A percentile compares a stretch with the other conserved stretches of the same genome.
Evolutionary conservation across 768 basidiomycete species (phyloP).

Genomic region (Leucosporidium creatinivorum): DNA sequence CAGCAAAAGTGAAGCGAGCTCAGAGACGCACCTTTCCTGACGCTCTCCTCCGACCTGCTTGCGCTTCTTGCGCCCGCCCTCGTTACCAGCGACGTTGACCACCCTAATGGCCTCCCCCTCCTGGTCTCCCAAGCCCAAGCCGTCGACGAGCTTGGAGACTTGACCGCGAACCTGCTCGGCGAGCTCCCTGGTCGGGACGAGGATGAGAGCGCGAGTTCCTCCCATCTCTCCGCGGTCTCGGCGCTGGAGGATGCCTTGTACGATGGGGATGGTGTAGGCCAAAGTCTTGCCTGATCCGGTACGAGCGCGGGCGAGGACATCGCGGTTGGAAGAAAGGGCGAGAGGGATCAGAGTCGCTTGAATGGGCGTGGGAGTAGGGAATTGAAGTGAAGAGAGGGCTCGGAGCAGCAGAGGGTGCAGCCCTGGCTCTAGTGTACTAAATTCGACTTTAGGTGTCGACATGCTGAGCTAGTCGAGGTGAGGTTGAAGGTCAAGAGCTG

Average conservation of each 20-base stretch:
- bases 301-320: conserved; percentile 86
- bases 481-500: background rate
- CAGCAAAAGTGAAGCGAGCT: too few relatives aligned
- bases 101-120: conserved; percentile 59
- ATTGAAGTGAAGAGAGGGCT: conserved; percentile 80
- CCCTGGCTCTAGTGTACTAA: conserved; percentile 11
- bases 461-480: background rate
- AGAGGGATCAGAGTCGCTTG: conserved; percentile 88
- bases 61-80: conserved; percentile 37
- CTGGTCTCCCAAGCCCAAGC: conserved; percentile 52
- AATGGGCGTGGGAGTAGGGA: conserved; percentile 82
- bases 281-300: conserved; percentile 97
- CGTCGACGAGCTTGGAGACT: conserved; percentile 52
- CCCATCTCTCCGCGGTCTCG: conserved; percentile 15
- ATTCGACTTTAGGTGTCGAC: background rate
- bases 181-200: conserved; percentile 76
- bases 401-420: conserved; percentile 53
- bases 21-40: conserved; percentile 39
- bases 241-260: conserved; percentile 69
- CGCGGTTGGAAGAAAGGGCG: conserved; percentile 69
- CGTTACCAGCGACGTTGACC: conserved; percentile 69
- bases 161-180: conserved; percentile 79
- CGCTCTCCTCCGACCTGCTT: conserved; percentile 32
- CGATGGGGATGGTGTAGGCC: conserved; percentile 83
- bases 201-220: conserved; percentile 54